Evolutionary conservation across 2,329 filamentous ascomycete species (phyloP).

Genomic region (Podosphaera fusca): DNA sequence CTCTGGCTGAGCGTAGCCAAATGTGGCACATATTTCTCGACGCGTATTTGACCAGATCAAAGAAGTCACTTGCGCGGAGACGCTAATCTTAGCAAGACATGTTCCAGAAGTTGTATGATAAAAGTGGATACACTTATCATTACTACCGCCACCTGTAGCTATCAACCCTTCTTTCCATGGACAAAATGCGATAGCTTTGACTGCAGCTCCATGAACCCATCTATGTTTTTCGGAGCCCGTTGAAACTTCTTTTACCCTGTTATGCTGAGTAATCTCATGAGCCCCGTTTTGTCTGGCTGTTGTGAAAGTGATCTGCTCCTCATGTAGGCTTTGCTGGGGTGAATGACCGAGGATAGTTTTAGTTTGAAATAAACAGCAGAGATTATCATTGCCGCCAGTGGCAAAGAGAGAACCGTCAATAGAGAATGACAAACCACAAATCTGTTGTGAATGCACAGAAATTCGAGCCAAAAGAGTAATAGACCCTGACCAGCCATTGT

Average conservation of each 20-base stretch:
- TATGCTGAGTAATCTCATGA: constrained; percentile 16
- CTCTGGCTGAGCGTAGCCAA: constrained; percentile 79
- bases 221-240: constrained; percentile 40
- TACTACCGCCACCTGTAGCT: constrained; percentile 79
- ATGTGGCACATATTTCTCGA: constrained; percentile 76
- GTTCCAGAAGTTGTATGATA: constrained; percentile 71
- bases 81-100: constrained; percentile 71
- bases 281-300: constrained; percentile 8
- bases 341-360: constrained; percentile 6
- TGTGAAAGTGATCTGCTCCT: neutral
- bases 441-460: constrained; percentile 61
- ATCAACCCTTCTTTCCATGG: constrained; percentile 77
- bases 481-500: constrained; percentile 50
- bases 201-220: constrained; percentile 63
- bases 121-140: constrained; percentile 91
- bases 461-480: constrained; percentile 61
- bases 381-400: constrained; percentile 81
- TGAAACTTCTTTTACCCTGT: constrained; percentile 23
- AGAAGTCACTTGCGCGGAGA: constrained; percentile 79
- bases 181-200: constrained; percentile 93
- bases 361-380: constrained; percentile 55
- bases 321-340: neutral
- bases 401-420: constrained; percentile 53
- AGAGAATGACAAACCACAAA: constrained; percentile 86
- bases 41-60: constrained; percentile 73